Evolutionary conservation across 805 yeast species (phyloP).

Genomic region (Scheffersomyces amazonensis): DNA sequence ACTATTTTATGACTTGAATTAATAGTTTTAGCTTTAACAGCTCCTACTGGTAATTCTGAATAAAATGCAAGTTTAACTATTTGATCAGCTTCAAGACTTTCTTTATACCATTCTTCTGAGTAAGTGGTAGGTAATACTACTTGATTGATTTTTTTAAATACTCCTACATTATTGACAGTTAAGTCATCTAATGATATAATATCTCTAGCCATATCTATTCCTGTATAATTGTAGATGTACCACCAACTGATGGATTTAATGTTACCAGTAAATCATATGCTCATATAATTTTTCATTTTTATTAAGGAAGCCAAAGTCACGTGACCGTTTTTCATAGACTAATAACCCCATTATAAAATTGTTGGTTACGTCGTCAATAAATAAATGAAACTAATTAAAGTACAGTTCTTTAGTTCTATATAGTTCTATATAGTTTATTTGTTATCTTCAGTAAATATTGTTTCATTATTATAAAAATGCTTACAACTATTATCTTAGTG

Average conservation of each 20-base stretch:
- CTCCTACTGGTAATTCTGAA: constrained; percentile 81
- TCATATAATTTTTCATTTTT: no score
- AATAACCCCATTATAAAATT: no score
- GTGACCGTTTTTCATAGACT: no score
- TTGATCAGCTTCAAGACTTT: constrained; percentile 45
- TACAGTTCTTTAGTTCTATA: no score
- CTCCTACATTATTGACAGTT: constrained; percentile 58
- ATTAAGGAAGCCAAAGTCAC: background rate
- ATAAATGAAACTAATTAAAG: no score
- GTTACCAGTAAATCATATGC: no score
- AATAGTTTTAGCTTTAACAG: constrained; percentile 54
- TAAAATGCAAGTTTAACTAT: constrained; percentile 60
- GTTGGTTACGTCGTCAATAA: no score
- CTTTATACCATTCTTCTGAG: constrained; percentile 50
- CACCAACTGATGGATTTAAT: no score
- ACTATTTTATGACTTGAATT: constrained; percentile 26
- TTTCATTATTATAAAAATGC: constrained; percentile 16
- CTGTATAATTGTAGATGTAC: background rate
- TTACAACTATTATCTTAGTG: constrained; percentile 27
- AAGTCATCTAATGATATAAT: constrained; percentile 54
- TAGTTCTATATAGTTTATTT: no score
- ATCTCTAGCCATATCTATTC: constrained; percentile 28
- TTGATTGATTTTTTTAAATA: constrained; percentile 54
- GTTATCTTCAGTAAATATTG: no score
- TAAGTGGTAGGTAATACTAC: constrained; percentile 51